A percentile compares a stretch with the other conserved stretches of the same genome.
Evolutionary conservation across 1,284 basidiomycete species (phyloP).

Genomic region (Ceratobasidium sp.): DNA sequence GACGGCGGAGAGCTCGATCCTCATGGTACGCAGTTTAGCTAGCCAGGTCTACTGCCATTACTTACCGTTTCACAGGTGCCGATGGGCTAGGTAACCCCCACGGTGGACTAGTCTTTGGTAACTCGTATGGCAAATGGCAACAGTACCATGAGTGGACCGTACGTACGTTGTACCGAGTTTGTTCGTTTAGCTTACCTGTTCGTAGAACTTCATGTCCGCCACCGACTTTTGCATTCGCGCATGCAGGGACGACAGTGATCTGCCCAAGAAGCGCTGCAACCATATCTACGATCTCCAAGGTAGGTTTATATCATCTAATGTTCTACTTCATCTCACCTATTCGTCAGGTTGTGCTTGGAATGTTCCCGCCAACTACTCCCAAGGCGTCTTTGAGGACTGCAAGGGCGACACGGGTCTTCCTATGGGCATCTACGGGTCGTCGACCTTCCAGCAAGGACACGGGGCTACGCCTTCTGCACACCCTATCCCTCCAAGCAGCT

Average conservation of each 20-base stretch:
- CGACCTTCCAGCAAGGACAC: slow-evolving; percentile 71
- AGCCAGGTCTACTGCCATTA: not conserved
- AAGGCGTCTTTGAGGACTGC: slow-evolving; percentile 67
- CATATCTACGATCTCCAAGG: slow-evolving; percentile 41
- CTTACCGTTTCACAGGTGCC: slow-evolving; percentile 18
- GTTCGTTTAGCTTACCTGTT: not conserved
- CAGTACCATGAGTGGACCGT: slow-evolving; percentile 44
- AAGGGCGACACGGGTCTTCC: slow-evolving; percentile 55
- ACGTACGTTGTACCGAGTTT: not conserved
- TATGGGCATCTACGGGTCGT: slow-evolving; percentile 72
- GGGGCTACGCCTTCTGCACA: slow-evolving; percentile 65
- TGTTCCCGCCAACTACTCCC: slow-evolving; percentile 67
- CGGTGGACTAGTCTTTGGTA: slow-evolving; percentile 42
- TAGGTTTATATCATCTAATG: not conserved
- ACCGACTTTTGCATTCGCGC: slow-evolving; percentile 42
- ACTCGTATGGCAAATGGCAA: slow-evolving; percentile 33
- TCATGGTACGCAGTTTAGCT: slow-evolving; percentile 38
- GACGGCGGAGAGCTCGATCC: slow-evolving; percentile 46
- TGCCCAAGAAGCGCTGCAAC: slow-evolving; percentile 38
- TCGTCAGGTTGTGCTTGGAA: slow-evolving; percentile 62
- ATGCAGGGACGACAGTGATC: slow-evolving; percentile 37
- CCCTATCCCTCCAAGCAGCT: slow-evolving; percentile 52
- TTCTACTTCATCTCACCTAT: not conserved
- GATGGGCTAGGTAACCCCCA: slow-evolving; percentile 46
- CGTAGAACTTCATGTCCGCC: slow-evolving; percentile 41